Conservation (phyloP, 2,329 filamentous ascomycete genomes). For the Trichoderma cornu-damae region DNA sequence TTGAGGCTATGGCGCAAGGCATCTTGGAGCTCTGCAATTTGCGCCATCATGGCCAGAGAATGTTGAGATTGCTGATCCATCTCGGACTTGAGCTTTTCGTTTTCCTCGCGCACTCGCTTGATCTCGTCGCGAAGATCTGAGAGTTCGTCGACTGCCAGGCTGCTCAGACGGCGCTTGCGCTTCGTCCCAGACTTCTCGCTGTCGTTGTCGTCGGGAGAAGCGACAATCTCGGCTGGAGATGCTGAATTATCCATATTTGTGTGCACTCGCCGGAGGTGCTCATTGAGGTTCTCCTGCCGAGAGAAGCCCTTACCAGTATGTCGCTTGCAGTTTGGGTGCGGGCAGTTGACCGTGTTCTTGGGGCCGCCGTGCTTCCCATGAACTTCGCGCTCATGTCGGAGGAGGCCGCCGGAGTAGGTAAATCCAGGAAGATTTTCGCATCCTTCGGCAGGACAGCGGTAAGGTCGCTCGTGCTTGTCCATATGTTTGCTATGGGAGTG, state of each 20-base stretch:
- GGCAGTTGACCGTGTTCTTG: slow-evolving; percentile 82
- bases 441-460: slow-evolving; percentile 74
- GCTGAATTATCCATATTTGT: slow-evolving; percentile 43
- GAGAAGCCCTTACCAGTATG: slow-evolving; percentile 86
- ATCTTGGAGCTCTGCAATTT: slow-evolving; percentile 44
- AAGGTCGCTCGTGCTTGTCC: slow-evolving; percentile 95
- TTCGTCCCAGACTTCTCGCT: slow-evolving; percentile 43
- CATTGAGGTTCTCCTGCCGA: slow-evolving; percentile 86
- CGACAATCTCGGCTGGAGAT: slow-evolving; percentile 31
- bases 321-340: slow-evolving; percentile 81
- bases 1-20: slow-evolving; percentile 35
- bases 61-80: slow-evolving; percentile 46
- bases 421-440: slow-evolving; percentile 92
- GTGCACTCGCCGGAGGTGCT: slow-evolving; percentile 89
- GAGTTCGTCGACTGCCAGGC: slow-evolving; percentile 41
- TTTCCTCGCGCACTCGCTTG: slow-evolving; percentile 62
- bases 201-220: slow-evolving; percentile 44
- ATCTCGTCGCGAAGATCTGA: slow-evolving; percentile 58
- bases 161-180: slow-evolving; percentile 41
- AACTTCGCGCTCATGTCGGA: slow-evolving; percentile 89
- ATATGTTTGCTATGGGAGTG: slow-evolving; percentile 72
- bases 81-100: slow-evolving; percentile 52
- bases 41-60: slow-evolving; percentile 44
- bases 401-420: slow-evolving; percentile 85
- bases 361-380: slow-evolving; percentile 86